Evolutionary conservation across 2,329 filamentous ascomycete species (phyloP), one percentile per base, ranked within the genome.

Genomic region (Aspergillus phoenicis): DNA sequence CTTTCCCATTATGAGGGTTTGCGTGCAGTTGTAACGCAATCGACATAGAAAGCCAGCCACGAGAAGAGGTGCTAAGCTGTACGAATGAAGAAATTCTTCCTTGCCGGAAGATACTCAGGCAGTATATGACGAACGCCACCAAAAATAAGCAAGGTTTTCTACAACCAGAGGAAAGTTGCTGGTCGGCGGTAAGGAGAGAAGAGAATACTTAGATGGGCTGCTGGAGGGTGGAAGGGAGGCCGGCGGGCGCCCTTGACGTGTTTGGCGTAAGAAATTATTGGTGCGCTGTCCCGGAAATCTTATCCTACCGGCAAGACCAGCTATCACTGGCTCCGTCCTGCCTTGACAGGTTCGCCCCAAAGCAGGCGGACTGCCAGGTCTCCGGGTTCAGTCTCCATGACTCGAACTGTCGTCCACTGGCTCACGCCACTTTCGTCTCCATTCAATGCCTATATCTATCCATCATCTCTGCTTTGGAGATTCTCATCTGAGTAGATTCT

Each of bases 231-330:
- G 20, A 20, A 20, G 41, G 41, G 2, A 15, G 41, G 8, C 41
- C 11, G 20, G 41, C 41, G 41, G 41, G 41, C 41, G 41, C 41
- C 22, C 41, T 45, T 24, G 41, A 45, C 41, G 41, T 45, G 41
- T 45, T 45, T 30, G 11, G 17, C 10, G 56, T 51, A 47, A 38
- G 15, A 8, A 7, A 38, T 43, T 13, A 56, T 56, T 56, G 53
- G 53, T 30, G 36, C 41, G 26, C 39, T 43, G 24, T 5, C 7
- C n/a, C 61, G 57, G 61, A 60, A 49, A 62, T 39, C 57, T 57
- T 58, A 59, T 57, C 61, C 52, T 38, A 49, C 47, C 48, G 28
- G n/a, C 13, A 39, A 7, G 8, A 22, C 45, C 30, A 49, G 39
- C 28, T 36, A 39, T 53, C 53, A 47, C 26, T 57, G 43, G 49